These are phyloP conservation scores for Aspergillus amoenus DNA, from an alignment of 2,329 filamentous ascomycete genomes.

Conservation along the genomic window DNA sequence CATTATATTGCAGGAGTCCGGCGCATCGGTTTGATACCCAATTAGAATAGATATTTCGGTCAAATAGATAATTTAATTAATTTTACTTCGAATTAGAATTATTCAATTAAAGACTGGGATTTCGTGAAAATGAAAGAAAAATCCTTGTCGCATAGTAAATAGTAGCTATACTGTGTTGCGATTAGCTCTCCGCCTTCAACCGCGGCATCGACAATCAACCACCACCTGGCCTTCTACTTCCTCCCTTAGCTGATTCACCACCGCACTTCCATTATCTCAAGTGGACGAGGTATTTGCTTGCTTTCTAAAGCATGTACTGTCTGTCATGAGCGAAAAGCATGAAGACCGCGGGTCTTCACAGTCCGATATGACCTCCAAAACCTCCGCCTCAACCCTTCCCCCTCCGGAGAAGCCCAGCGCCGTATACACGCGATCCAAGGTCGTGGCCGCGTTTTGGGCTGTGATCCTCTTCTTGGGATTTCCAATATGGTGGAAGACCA, in stretches of 20 bases:
- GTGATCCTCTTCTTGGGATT: constrained; percentile 80
- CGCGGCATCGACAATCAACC: constrained; percentile 5
- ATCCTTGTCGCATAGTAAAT: too few relatives aligned
- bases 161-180: background rate
- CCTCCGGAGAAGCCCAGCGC: constrained; percentile 75
- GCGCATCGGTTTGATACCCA: constrained; percentile 20
- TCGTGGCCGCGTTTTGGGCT: constrained; percentile 88
- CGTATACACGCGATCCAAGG: constrained; percentile 66
- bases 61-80: background rate
- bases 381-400: constrained; percentile 49
- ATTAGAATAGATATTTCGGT: background rate
- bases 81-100: background rate
- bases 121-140: too few relatives aligned
- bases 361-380: constrained; percentile 21
- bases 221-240: constrained; percentile 13
- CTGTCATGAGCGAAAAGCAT: constrained; percentile 33
- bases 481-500: constrained; percentile 95
- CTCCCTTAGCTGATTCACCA: background rate
- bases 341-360: constrained; percentile 34
- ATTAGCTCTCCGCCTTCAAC: constrained; percentile 15
- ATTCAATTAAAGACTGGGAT: background rate
- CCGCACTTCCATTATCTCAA: background rate
- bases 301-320: constrained; percentile 30
- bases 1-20: constrained; percentile 4
- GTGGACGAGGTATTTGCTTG: background rate